Base-by-base conservation (phyloP, 495 filamentous ascomycete genomes). In the Neurospora sublineolata region DNA sequence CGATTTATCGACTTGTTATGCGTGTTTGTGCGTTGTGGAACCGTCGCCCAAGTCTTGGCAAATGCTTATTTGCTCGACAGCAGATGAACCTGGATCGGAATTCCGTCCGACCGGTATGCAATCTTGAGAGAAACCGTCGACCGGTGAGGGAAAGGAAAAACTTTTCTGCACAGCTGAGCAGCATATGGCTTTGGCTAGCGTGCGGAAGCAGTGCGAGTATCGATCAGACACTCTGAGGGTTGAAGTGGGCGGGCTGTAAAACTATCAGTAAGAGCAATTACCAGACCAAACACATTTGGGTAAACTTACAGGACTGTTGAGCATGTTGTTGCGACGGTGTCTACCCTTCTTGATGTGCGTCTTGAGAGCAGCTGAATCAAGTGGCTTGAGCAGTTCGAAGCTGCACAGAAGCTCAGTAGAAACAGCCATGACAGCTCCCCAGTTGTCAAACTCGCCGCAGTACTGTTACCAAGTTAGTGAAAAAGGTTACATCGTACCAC, bases 401-500 rank as follows among this genome's bases (percentile, higher is more conserved):
- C 93, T 97, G 82, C 95, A 99, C 8, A 99, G 87, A 52, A 99
- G 84, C 80, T 97, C 94, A 12, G 87, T 87, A 1, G 93, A 97
- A 16, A 99, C 95, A 11, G 94, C 97, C 95, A 99, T 99, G 72
- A 98, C 93, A 60, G 95, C 95, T 18, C 95, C 95, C 93, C 95
- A 98, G 71, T 99, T 99, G 79, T 99, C 95, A 76, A 99, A 99
- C 82, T 99, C 95, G 73, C 95, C 95, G 77, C 95, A 99, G 78
- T 99, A 99, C 94, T 97, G 44, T 46, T 41, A 41, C 1, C 37
- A 42, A 7, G 67, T 76, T 36, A 79, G 75, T 40, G 18, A 30
- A 10, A 30, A 10, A 67, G 20, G 30, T 4, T 36, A 36, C 10
- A 16, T 23, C 3, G 5, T 12, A 2, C 6, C 4, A 0, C 3